Evolutionary conservation across 768 basidiomycete genomes (phyloP).

Genomic region (Termitomyces sp.): DNA sequence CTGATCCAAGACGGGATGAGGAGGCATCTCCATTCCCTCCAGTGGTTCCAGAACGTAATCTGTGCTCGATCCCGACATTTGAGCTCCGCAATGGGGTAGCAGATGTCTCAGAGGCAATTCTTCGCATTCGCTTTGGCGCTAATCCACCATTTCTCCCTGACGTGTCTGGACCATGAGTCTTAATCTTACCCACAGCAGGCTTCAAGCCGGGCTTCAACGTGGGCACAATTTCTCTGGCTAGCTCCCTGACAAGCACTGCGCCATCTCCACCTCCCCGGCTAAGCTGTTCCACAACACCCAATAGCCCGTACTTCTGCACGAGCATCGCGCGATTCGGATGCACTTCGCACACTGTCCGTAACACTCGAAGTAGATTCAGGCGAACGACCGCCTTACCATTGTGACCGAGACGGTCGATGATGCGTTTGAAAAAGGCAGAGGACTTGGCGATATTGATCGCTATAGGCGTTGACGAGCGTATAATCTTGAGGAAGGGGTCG

Average conservation of each 20-base stretch:
- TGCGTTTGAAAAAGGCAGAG: constrained; percentile 80
- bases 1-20: constrained; percentile 28
- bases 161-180: constrained; percentile 19
- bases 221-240: constrained; percentile 84
- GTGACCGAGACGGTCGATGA: constrained; percentile 74
- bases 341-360: constrained; percentile 83
- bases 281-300: constrained; percentile 76
- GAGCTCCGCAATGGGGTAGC: constrained; percentile 25
- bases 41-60: constrained; percentile 5
- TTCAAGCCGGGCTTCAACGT: constrained; percentile 69
- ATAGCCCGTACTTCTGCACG: constrained; percentile 78
- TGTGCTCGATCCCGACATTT: constrained; percentile 16
- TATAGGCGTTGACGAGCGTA: constrained; percentile 71
- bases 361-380: constrained; percentile 82
- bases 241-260: constrained; percentile 86
- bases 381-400: constrained; percentile 84
- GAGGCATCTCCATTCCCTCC: constrained; percentile 5
- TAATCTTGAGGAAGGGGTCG: constrained; percentile 90
- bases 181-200: constrained; percentile 37
- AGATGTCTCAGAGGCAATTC: constrained; percentile 69
- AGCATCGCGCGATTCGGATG: constrained; percentile 82
- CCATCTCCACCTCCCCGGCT: constrained; percentile 75
- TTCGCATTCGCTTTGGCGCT: constrained; percentile 62
- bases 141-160: constrained; percentile 22
- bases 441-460: constrained; percentile 76